phyloP scores from a whole-genome alignment of 768 basidiomycete species.

The Amanita brunnescens region DNA sequence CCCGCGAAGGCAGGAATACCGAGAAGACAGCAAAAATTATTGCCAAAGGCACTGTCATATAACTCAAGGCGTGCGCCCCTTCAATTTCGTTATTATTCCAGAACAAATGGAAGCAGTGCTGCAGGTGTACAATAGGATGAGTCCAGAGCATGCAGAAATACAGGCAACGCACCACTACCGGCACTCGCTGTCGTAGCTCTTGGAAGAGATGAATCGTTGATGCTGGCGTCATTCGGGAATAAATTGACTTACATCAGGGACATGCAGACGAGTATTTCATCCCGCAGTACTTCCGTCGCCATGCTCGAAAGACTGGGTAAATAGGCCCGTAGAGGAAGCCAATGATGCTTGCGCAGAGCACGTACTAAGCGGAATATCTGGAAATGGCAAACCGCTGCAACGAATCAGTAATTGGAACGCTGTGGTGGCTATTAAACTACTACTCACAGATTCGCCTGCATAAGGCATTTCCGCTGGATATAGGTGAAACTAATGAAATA shows the following conservation, averaged over 20 bases:
- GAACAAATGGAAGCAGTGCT: conserved; percentile 44
- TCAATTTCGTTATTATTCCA: conserved; percentile 34
- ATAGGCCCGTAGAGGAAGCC: conserved; percentile 43
- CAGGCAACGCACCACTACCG: conserved; percentile 30
- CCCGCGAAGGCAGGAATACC: conserved; percentile 32
- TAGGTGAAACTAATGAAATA: conserved; percentile 27
- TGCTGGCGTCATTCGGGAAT: not conserved
- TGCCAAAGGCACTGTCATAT: conserved; percentile 33
- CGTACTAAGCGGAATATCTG: conserved; percentile 1
- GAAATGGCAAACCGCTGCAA: conserved; percentile 19
- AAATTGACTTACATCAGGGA: conserved; percentile 35
- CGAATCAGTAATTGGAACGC: not conserved
- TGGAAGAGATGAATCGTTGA: not conserved
- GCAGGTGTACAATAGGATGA: not conserved
- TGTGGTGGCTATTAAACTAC: not conserved
- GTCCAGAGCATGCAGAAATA: not conserved
- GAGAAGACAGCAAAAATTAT: conserved; percentile 28
- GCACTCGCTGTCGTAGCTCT: conserved; percentile 38
- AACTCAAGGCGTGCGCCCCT: conserved; percentile 30
- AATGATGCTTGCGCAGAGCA: conserved; percentile 36
- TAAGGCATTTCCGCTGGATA: conserved; percentile 33
- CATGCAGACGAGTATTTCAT: conserved; percentile 43
- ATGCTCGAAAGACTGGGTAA: conserved; percentile 38
- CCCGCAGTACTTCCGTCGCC: conserved; percentile 37
- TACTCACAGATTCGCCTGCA: conserved; percentile 39